Evolutionary conservation across 192 early-diverging fungal species (phyloP).

Genomic region (Coemansia brasiliensis): DNA sequence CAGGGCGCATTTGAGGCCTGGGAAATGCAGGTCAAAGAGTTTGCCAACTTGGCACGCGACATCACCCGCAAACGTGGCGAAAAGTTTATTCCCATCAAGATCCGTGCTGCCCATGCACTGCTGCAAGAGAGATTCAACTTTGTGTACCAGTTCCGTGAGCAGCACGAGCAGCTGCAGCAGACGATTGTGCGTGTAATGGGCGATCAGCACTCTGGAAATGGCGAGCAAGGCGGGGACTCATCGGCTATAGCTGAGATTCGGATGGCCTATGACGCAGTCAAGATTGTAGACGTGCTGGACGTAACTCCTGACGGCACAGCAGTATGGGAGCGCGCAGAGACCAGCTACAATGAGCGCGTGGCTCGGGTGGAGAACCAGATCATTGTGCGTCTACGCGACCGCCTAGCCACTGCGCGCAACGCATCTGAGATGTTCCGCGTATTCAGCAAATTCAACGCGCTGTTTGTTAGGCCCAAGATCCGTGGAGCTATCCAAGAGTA

Average conservation of each 20-base stretch:
- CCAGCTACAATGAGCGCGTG: constrained; percentile 91
- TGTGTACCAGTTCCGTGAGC: constrained; percentile 88
- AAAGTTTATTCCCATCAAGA: constrained; percentile 94
- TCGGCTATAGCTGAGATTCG: constrained; percentile 88
- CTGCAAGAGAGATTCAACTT: constrained; percentile 93
- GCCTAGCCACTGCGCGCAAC: constrained; percentile 91
- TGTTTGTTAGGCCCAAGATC: constrained; percentile 99
- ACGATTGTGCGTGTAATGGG: constrained; percentile 94
- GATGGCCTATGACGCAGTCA: constrained; percentile 87
- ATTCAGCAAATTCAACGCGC: constrained; percentile 99
- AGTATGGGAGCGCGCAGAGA: constrained; percentile 88
- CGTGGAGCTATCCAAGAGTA: constrained; percentile 99
- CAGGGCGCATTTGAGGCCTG: constrained; percentile 89
- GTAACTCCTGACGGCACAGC: constrained; percentile 91
- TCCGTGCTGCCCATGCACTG: constrained; percentile 84
- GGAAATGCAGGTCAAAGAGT: constrained; percentile 96
- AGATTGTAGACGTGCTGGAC: constrained; percentile 93
- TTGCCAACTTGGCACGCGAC: constrained; percentile 91
- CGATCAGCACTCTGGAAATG: constrained; percentile 40
- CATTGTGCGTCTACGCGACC: constrained; percentile 88
- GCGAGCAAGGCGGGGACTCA: constrained; percentile 59
- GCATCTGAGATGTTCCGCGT: constrained; percentile 99
- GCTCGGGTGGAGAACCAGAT: constrained; percentile 97
- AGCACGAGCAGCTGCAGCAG: constrained; percentile 97
- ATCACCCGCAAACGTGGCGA: constrained; percentile 89